Evolutionary conservation across 1,284 basidiomycete genomes (phyloP), one percentile per base, ranked within the genome.

Genomic region (Tylopilus sp.): DNA sequence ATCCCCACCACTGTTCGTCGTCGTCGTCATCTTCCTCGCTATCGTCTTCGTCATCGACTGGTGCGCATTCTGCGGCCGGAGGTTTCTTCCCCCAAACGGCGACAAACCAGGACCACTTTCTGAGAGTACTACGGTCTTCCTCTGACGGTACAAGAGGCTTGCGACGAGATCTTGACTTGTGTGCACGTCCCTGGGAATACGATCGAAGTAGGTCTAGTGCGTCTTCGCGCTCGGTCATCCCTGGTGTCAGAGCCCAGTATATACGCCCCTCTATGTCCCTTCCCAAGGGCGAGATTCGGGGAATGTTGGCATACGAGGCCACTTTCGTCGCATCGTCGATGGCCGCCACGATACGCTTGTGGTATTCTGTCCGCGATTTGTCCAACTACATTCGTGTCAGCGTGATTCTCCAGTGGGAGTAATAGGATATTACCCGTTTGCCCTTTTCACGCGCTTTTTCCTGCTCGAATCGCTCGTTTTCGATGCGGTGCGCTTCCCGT

Each of bases 31-130:
- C 70, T 0, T 70, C 59, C 9, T 61, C 66, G 7, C 61, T 64
- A 8, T 68, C 66, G 31, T 60, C 60, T 19, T 44, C 25, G 53
- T 59, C 56, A 43, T 64, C 60, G 14, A 29, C 32, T 4, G 42
- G 25, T 22, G 57, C 58, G 36, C 69, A 56, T 48, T 71, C 68
- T 25, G 51, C 51, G 5, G 66, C 61, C 17, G 66, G 65, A 10
- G 84, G 83, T 55, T 73, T 77, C 63, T 68, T 77, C 0, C 88
- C 88, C 78, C 81, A 87, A 0, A 89, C 83, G 1, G 78, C 82
- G n/a, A 90, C 61, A 65, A 88, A 85, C 84, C 84, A 88, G 2
- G 82, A 76, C 87, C 87, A 90, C 33, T 80, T 76, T 55, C 66
- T 75, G 67, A 84, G 71, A 36, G 72, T 66, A 29, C 66, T 64